A percentile compares a stretch with the other conserved stretches of the same genome.
Evolutionary conservation across 2,329 filamentous ascomycete genomes (phyloP).

Genomic region (Colletotrichum euphorbiae): DNA sequence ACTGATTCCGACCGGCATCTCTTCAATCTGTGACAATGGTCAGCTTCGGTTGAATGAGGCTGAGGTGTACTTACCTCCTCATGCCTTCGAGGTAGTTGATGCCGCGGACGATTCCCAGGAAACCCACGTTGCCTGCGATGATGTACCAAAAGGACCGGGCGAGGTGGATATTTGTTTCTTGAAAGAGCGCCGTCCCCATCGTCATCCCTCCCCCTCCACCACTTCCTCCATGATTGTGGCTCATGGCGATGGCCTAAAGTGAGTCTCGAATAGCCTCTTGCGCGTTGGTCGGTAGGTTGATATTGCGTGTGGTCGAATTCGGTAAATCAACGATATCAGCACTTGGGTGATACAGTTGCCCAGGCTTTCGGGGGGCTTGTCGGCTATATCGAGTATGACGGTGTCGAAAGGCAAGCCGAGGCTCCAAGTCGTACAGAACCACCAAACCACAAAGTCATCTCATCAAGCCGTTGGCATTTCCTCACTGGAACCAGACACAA

Average conservation of each 20-base stretch:
- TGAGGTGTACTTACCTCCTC: constrained; percentile 52
- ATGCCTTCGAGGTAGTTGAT: constrained; percentile 57
- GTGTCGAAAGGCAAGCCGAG: neutral
- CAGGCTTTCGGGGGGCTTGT: neutral
- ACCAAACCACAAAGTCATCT: constrained; percentile 11
- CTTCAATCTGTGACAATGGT: constrained; percentile 55
- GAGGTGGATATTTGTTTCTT: constrained; percentile 60
- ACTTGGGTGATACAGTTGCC: too few relatives aligned
- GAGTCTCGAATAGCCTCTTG: neutral
- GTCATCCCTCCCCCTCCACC: constrained; percentile 29
- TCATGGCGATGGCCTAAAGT: constrained; percentile 21
- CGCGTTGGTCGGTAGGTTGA: too few relatives aligned
- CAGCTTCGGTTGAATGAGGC: neutral
- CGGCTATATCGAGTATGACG: neutral
- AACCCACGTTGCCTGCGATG: constrained; percentile 60
- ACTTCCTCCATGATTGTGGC: constrained; percentile 41
- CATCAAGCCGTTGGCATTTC: neutral
- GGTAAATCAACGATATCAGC: too few relatives aligned
- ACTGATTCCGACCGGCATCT: constrained; percentile 56
- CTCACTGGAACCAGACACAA: neutral
- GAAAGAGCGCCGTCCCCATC: constrained; percentile 55
- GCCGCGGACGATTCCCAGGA: constrained; percentile 54
- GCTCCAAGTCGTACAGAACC: constrained; percentile 11
- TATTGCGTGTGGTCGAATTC: neutral
- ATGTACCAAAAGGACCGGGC: constrained; percentile 71